Evolutionary conservation across 2,329 filamentous ascomycete species (phyloP), one percentile per base, ranked within the genome.

Genomic region (Arthrobotrys sphaeroides): DNA sequence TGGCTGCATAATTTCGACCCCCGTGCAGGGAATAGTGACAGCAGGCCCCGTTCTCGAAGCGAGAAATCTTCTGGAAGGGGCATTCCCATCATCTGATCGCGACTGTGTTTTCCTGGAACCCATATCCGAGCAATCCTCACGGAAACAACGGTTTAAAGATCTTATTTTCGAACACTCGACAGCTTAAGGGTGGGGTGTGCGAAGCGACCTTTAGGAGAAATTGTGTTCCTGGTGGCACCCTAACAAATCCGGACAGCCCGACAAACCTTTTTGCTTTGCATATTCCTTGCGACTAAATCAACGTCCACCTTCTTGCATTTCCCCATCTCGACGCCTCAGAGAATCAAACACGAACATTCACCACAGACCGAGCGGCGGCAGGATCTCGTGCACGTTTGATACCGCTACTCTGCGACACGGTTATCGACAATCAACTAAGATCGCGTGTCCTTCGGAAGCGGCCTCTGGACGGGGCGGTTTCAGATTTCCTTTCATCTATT

Each of bases 231-330:
- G 72, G 72, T 75, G 70, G 53, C 70, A 74, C 70, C 70, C 70
- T 74, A 68, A 75, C 72, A 75, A 75, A 75, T 75, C 72, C 72
- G 72, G 72, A 75, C 64, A 75, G 64, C 70, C 70, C 68, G 72
- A 75, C 72, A 75, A 75, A 75, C 72, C 72, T 75, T 75, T 65
- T 67, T 74, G 60, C 60, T 74, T 64, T 68, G 64, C 53, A 67
- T 73, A 73, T 73, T 68, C 57, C 72, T 68, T 69, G 72, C 72
- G 72, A 75, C 61, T 67, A 38, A 61, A 60, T 66, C 55, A 68
- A 68, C 62, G 55, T 67, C 68, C 57, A 45, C 60, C 64, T 61
- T 66, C 59, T 73, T 59, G 38, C 49, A 51, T 62, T 68, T 74
- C 70, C 62, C 68, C 68, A 68, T 68, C 61, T 67, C 62, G 61